Base-by-base conservation (phyloP, 768 basidiomycete species). In the Amanita fuliginea region DNA sequence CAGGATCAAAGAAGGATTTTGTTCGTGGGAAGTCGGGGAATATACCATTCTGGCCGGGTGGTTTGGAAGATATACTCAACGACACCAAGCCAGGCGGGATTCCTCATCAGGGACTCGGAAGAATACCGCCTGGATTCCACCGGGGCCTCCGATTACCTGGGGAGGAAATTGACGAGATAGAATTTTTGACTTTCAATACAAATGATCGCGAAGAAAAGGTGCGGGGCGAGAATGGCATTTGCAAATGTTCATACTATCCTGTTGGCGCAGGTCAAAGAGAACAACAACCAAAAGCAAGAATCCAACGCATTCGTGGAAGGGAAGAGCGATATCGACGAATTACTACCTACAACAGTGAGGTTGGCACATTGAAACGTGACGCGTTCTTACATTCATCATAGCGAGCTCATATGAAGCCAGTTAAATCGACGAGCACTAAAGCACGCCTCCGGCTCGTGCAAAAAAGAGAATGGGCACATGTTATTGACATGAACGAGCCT, bases 401-500 rank as follows among this genome's bases (percentile, higher is more conserved):
- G 80, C 74, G 75, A 42, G 70, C 75, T 10, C 75, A 81, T 59
- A 65, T 87, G 19, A 78, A 73, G 43, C 78, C 83, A 14, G 60
- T 72, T 34, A 71, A 71, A 46, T 53, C 74, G 4, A 35, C 55
- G 62, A 24, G 63, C 59, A n/a, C 69, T 69, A 68, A 68, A 40
- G 53, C 63, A 14, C 73, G 69, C 55, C 70, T 73, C 26, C 56
- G 69, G 2, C 70, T 75, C 42, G 59, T 79, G 3, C 79, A 80
- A 51, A 94, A 94, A 66, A 86, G 88, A 42, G 92, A 97, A 54
- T 99, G 96, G 96, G 96, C 96, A 1, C 96, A 97, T 71, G 86
- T 91, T 22, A 89, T 98, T 24, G 89, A 98, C 58, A 81, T 97
- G 52, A 91, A 91, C 58, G 84, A 85, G 53, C 87, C 91, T 18